A percentile compares a stretch with the other conserved stretches of the same genome.
phyloP scores from a whole-genome alignment of 495 filamentous ascomycete species.

The Amphirosellinia nigrospora region DNA sequence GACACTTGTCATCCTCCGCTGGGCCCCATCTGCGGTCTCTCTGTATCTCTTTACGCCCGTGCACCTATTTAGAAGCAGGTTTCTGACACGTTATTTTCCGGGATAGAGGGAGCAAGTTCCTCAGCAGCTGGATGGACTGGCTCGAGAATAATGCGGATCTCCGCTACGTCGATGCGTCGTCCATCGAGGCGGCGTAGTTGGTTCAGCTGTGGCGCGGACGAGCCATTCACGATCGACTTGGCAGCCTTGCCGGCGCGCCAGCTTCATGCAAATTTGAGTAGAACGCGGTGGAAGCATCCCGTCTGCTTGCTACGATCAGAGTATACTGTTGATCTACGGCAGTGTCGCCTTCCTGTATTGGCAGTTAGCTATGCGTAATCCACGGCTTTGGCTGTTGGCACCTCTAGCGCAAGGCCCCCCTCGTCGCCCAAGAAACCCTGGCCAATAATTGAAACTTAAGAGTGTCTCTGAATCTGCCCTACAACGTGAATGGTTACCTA shows the following conservation, averaged over 20 bases:
- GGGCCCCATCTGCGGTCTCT: constrained; percentile 1
- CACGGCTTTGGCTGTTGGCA: constrained; percentile 9
- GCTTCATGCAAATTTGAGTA: constrained; percentile 10
- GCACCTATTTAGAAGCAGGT: neutral
- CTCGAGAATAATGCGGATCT: constrained; percentile 85
- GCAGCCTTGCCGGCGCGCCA: constrained; percentile 12
- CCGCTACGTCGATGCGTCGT: constrained; percentile 76
- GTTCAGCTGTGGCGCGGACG: constrained; percentile 21
- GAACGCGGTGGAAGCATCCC: neutral
- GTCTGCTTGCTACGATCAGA: neutral
- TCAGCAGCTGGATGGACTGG: constrained; percentile 88
- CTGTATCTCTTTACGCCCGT: constrained; percentile 22
- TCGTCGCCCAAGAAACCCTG: neutral
- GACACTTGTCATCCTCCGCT: constrained; percentile 24
- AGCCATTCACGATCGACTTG: constrained; percentile 14
- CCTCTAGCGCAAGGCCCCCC: constrained; percentile 1
- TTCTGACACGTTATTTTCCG: constrained; percentile 14
- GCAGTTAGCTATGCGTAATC: neutral
- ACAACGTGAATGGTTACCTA: neutral
- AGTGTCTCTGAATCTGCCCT: constrained; percentile 11
- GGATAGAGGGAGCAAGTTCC: constrained; percentile 72
- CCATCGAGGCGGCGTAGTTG: constrained; percentile 46
- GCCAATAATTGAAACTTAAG: constrained; percentile 16
- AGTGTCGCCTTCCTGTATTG: too few relatives aligned
- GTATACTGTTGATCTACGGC: neutral